These are phyloP conservation scores for Trichoderma oligosporum DNA, from an alignment of 2,329 filamentous ascomycete species.

Conservation along the genomic window DNA sequence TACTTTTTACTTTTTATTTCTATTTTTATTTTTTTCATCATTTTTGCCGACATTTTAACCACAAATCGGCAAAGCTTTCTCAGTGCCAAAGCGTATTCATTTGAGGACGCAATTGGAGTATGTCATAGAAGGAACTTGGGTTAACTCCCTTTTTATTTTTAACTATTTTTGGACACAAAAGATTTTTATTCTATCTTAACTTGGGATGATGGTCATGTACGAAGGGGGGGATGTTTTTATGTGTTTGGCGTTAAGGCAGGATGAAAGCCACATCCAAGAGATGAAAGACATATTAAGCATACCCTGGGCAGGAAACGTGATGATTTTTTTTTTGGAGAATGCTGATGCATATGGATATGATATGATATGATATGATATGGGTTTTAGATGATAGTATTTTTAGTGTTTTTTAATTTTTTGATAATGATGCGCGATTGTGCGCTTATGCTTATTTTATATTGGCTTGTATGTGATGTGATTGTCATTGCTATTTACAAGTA, in stretches of 20 bases:
- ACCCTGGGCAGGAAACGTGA: background rate
- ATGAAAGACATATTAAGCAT: conserved; percentile 3
- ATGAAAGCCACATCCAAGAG: background rate
- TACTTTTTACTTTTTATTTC: too few species aligned
- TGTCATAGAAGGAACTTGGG: background rate
- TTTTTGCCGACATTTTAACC: background rate
- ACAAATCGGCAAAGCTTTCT: too few species aligned
- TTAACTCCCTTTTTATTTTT: background rate
- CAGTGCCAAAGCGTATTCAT: background rate
- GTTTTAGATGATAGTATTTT: conserved; percentile 3
- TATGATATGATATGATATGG: background rate
- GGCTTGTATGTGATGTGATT: background rate
- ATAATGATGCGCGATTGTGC: conserved; percentile 11
- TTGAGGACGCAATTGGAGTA: background rate
- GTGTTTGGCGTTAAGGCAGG: conserved; percentile 2
- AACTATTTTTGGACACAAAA: background rate
- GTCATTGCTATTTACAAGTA: too few species aligned
- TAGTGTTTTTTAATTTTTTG: conserved; percentile 5
- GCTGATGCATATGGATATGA: background rate
- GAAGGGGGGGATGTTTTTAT: background rate
- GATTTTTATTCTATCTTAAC: background rate
- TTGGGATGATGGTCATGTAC: background rate
- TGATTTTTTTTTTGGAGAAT: background rate
- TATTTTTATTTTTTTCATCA: background rate
- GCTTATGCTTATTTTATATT: background rate